Evolutionary conservation across 495 filamentous ascomycete genomes (phyloP).

Genomic region (Penicillium taxi): DNA sequence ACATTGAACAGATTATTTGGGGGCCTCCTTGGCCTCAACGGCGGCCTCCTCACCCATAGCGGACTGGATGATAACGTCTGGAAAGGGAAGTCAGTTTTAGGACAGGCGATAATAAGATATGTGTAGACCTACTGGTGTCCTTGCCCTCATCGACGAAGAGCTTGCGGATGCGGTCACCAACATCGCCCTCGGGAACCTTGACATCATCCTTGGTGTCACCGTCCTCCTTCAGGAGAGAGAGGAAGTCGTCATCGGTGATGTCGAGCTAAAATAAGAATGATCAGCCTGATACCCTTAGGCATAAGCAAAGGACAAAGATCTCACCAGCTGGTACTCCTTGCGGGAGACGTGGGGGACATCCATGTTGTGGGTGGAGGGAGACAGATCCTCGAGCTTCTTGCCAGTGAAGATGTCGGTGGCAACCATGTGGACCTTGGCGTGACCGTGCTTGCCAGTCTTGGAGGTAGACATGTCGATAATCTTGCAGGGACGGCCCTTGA

Average conservation of each 20-base stretch:
- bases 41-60: conserved; percentile 93
- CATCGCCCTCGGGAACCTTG: conserved; percentile 81
- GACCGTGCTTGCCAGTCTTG: conserved; percentile 99
- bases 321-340: conserved; percentile 87
- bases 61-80: conserved; percentile 83
- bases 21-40: conserved; percentile 91
- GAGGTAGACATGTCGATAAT: conserved; percentile 99
- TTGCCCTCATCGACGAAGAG: conserved; percentile 68
- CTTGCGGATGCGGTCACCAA: conserved; percentile 71
- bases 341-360: conserved; percentile 89
- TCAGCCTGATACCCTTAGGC: not conserved
- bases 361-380: conserved; percentile 99
- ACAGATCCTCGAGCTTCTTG: conserved; percentile 99
- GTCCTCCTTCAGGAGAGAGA: conserved; percentile 75
- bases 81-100: conserved; percentile 5
- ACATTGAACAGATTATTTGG: conserved; percentile 36
- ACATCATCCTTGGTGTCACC: conserved; percentile 89
- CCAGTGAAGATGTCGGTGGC: conserved; percentile 97
- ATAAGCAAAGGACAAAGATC: conserved; percentile 23
- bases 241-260: conserved; percentile 82
- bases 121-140: conserved; percentile 80
- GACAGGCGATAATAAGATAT: too few species aligned
- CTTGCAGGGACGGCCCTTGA: conserved; percentile 98
- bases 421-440: conserved; percentile 98
- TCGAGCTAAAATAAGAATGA: conserved; percentile 51